phyloP scores from a whole-genome alignment of 2,329 filamentous ascomycete species.

The Talaromyces sp. region DNA sequence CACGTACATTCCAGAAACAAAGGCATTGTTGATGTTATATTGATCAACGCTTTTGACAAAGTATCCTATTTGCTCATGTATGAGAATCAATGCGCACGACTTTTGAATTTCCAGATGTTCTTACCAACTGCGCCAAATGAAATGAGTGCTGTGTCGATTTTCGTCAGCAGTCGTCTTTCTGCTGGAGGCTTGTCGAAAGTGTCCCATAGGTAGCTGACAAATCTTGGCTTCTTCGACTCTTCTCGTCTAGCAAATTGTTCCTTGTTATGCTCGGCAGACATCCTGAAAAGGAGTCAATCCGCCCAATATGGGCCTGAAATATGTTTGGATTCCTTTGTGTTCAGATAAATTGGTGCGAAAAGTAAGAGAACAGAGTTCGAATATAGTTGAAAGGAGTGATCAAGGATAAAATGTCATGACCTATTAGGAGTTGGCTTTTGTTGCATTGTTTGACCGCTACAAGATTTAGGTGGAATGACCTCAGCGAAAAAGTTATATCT shows the following conservation, averaged over 20 bases:
- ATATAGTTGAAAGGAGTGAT: neutral
- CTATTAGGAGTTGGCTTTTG: neutral
- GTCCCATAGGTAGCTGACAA: conserved; percentile 54
- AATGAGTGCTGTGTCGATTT: conserved; percentile 49
- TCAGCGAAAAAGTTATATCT: neutral
- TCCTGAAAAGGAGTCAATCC: neutral
- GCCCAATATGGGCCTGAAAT: neutral
- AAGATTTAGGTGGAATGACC: neutral
- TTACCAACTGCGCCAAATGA: conserved; percentile 46
- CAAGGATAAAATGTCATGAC: neutral
- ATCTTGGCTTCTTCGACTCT: conserved; percentile 39
- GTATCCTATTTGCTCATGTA: conserved; percentile 37
- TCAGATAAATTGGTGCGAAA: too few species aligned
- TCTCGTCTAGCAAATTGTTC: conserved; percentile 21
- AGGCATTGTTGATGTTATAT: conserved; percentile 47
- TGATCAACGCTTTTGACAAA: conserved; percentile 52
- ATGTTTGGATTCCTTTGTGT: neutral
- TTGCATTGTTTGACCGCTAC: neutral
- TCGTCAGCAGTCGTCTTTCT: conserved; percentile 49
- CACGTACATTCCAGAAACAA: conserved; percentile 46
- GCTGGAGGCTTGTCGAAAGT: conserved; percentile 51
- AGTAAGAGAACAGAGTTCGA: neutral
- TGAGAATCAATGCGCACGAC: neutral
- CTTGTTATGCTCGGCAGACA: conserved; percentile 14
- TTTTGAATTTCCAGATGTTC: neutral